A percentile compares a stretch with the other conserved stretches of the same genome.
Evolutionary conservation across 768 basidiomycete genomes (phyloP).

Genomic region (Lentinula lateritia): DNA sequence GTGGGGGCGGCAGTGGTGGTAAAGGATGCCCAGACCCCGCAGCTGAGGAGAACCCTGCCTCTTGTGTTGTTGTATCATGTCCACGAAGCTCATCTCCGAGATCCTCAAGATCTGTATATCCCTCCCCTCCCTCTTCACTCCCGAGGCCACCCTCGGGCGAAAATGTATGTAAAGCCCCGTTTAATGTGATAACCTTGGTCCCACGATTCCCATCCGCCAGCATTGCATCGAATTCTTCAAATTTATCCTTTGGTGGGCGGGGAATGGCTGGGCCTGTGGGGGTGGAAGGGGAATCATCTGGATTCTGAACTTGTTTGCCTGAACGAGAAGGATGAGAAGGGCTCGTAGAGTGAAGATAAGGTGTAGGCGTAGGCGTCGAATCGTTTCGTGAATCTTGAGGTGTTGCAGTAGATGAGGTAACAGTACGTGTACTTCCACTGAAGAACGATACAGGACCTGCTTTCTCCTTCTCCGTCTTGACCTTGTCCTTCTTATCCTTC

Average conservation of each 20-base stretch:
- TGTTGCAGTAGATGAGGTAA: background rate
- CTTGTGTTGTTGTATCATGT: background rate
- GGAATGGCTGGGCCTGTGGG: background rate
- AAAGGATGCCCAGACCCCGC: background rate
- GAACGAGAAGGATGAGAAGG: too few species aligned
- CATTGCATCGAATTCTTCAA: background rate
- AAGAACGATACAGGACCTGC: background rate
- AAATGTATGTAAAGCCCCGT: background rate
- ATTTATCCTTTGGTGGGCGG: background rate
- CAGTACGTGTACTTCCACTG: background rate
- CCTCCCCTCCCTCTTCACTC: background rate
- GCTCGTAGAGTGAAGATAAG: background rate
- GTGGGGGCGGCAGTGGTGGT: background rate
- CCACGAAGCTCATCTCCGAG: background rate
- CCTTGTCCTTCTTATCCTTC: background rate
- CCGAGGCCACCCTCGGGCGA: background rate
- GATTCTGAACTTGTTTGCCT: background rate
- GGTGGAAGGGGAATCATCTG: background rate
- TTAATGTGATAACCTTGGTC: slow-evolving; percentile 40
- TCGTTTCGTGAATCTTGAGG: background rate
- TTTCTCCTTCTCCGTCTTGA: background rate
- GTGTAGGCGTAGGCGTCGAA: background rate
- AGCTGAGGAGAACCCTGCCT: background rate
- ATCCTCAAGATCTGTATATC: background rate
- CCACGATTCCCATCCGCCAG: slow-evolving; percentile 8